Percentiles rank a stretch among this genome's conserved stretches.
These are phyloP conservation scores for Botryotinia globosa DNA, from an alignment of 2,329 filamentous ascomycete genomes.

Conservation along the genomic window DNA sequence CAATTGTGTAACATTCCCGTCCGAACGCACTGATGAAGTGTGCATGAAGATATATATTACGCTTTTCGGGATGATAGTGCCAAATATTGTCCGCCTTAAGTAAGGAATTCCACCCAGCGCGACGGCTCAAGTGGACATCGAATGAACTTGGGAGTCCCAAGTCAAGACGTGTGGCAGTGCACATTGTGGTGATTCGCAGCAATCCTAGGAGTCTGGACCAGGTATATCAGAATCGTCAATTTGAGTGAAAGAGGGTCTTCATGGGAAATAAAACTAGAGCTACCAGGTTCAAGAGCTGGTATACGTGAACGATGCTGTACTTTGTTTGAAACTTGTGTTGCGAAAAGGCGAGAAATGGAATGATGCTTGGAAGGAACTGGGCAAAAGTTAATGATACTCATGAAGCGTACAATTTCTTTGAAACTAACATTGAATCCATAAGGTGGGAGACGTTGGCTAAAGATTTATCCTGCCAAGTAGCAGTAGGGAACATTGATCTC, in stretches of 20 bases:
- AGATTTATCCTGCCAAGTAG: not conserved
- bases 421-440: not conserved
- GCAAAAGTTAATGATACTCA: not conserved
- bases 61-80: not conserved
- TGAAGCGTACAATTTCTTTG: not conserved
- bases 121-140: not conserved
- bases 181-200: not conserved
- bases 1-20: not conserved
- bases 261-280: not conserved
- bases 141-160: conserved; percentile 2
- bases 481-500: not conserved
- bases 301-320: not conserved
- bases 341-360: not conserved
- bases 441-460: not conserved
- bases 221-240: not conserved
- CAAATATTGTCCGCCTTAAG: not conserved
- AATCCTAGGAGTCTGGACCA: no score
- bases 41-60: conserved; percentile 7
- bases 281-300: not conserved
- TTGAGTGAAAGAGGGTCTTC: not conserved
- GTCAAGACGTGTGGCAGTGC: conserved; percentile 5
- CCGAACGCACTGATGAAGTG: not conserved
- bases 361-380: not conserved
- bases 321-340: not conserved
- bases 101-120: not conserved